Evolutionary conservation across 2,329 filamentous ascomycete genomes (phyloP).

Genomic region (Volutella citrinella): DNA sequence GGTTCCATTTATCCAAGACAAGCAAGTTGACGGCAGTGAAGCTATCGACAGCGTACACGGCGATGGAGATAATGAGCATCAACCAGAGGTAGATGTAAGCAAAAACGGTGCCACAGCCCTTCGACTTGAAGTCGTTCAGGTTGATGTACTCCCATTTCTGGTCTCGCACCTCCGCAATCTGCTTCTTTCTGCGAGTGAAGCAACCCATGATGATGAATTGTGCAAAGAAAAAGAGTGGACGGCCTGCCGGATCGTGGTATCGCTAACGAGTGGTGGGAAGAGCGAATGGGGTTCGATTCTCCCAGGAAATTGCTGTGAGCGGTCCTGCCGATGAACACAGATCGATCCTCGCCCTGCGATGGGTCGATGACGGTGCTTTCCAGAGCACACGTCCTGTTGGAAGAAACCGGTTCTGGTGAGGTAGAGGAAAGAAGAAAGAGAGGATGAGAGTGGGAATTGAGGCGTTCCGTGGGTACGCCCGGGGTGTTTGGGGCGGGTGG

Average conservation of each 20-base stretch:
- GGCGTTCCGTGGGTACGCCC: conserved; percentile 4
- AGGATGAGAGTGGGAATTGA: conserved; percentile 15
- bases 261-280: too few species aligned
- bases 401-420: too few species aligned
- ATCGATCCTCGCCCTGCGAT: conserved; percentile 51
- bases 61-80: conserved; percentile 72
- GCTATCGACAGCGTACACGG: conserved; percentile 85
- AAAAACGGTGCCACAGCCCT: conserved; percentile 71
- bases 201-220: conserved; percentile 57
- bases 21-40: conserved; percentile 93
- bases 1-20: conserved; percentile 85
- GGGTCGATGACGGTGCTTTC: conserved; percentile 36
- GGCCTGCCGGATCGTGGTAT: conserved; percentile 12
- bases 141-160: conserved; percentile 93
- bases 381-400: conserved; percentile 15
- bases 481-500: conserved; percentile 4
- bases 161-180: conserved; percentile 68
- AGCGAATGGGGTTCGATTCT: too few species aligned
- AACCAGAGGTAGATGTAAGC: conserved; percentile 86
- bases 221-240: conserved; percentile 4
- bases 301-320: too few species aligned
- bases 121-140: conserved; percentile 75
- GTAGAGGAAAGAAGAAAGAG: conserved; percentile 5
- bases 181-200: conserved; percentile 58
- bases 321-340: conserved; percentile 42